Evolutionary conservation across 139 green algal genomes (phyloP).

Genomic region (Tetradesmus lagerheimii): DNA sequence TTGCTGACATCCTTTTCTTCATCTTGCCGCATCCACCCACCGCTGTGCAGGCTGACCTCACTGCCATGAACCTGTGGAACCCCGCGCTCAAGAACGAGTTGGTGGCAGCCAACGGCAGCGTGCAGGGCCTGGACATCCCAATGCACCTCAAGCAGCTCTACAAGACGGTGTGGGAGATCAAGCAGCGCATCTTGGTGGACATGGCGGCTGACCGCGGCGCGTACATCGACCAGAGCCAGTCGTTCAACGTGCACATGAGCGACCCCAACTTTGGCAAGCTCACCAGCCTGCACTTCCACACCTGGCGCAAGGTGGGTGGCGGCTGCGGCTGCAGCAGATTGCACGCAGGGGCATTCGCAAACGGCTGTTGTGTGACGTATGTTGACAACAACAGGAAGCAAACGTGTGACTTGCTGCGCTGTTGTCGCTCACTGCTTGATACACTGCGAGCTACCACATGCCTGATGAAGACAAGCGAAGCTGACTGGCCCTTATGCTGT

Average conservation of each 20-base stretch:
- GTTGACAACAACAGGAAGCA: no score
- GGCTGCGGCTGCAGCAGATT: neutral
- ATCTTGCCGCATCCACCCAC: no score
- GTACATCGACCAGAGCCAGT: slow-evolving; percentile 98
- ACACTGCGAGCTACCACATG: no score
- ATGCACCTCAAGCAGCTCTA: slow-evolving; percentile 95
- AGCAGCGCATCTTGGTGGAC: slow-evolving; percentile 96
- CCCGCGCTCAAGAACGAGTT: slow-evolving; percentile 96
- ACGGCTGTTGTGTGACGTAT: no score
- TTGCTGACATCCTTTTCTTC: neutral
- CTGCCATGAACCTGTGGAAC: slow-evolving; percentile 91
- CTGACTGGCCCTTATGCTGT: neutral
- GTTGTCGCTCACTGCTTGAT: no score
- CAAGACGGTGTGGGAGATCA: slow-evolving; percentile 99
- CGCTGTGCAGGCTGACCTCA: slow-evolving; percentile 78
- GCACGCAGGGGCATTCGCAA: no score
- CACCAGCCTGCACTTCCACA: slow-evolving; percentile 98
- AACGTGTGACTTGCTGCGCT: no score
- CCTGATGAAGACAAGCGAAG: no score
- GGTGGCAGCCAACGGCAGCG: slow-evolving; percentile 80
- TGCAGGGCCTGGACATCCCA: slow-evolving; percentile 86
- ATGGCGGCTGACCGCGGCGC: slow-evolving; percentile 98
- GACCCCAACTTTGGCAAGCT: slow-evolving; percentile 99
- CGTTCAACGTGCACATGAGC: slow-evolving; percentile 98
- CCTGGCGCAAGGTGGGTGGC: slow-evolving; percentile 85